A percentile compares a stretch with the other conserved stretches of the same genome.
These are phyloP conservation scores for Chenopodium album DNA, from an alignment of 148 eudicot genomes.

Conservation along the genomic window DNA sequence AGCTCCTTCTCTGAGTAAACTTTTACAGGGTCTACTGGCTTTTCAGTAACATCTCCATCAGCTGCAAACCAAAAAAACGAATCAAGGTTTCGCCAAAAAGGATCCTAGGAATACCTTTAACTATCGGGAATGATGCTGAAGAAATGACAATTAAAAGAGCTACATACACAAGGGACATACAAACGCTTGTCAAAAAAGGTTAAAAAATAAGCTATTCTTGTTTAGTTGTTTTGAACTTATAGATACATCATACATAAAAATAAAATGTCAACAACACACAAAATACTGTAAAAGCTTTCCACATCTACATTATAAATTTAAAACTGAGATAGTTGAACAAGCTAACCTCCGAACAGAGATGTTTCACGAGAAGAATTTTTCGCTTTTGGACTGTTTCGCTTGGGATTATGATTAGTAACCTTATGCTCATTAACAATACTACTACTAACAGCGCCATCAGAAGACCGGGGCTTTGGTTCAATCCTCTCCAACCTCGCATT, in stretches of 20 bases:
- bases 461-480: constrained; percentile 71
- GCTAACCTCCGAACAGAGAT: constrained; percentile 88
- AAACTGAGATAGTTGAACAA: constrained; percentile 5
- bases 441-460: constrained; percentile 53
- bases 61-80: constrained; percentile 39
- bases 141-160: background rate
- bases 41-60: constrained; percentile 81
- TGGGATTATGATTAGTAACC: constrained; percentile 48
- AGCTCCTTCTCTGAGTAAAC: constrained; percentile 95
- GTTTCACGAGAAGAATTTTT: constrained; percentile 68
- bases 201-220: background rate
- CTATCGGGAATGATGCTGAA: background rate
- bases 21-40: constrained; percentile 82
- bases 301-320: background rate
- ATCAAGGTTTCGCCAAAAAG: constrained; percentile 3
- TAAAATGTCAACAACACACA: background rate
- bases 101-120: background rate
- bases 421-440: constrained; percentile 52
- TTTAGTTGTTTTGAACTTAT: background rate
- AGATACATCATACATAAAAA: background rate
- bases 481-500: constrained; percentile 83
- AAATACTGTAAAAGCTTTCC: constrained; percentile 6
- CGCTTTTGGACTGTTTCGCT: constrained; percentile 91
- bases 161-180: background rate
- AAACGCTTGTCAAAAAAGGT: background rate